Base-by-base conservation (phyloP, 2,329 filamentous ascomycete genomes). In the Tolypocladium sp. region DNA sequence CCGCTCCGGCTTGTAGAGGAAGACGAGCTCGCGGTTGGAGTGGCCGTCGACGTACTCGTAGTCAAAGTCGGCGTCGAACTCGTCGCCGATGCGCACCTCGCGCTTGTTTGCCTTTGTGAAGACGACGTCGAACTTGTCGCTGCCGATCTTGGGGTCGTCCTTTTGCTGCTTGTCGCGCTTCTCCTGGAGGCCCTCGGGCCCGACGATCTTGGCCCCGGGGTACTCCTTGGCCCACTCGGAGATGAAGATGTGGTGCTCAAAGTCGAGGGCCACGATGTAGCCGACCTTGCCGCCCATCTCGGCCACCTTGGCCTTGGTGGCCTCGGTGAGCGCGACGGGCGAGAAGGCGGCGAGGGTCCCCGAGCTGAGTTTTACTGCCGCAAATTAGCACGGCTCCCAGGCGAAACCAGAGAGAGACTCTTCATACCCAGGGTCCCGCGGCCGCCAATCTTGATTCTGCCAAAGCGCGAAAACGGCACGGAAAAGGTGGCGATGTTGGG, bases 171-270 rank as follows among this genome's bases (percentile, higher is more conserved):
- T 80, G 60, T 82, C 82, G 46, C 93, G 87, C 77, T 96, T 95
- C 74, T 92, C 91, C 27, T 85, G 86, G 1, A 99, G 83, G 0
- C 90, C 91, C 67, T 93, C 87, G 1, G 91, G 89, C 1, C 87
- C 93, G 67, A 97, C 83, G 55, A 99, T 81, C 67, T 87, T 86
- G 38, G 93, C 92, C 49, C 82, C 73, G 0, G 93, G 92, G 71
- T 85, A 97, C 33, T 85, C 89, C 55, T 82, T 77, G 67, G 89
- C 85, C 93, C 94, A 99, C 55, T 90, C 81, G 0, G 89, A 88
- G 58, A 99, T 72, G 78, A 94, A 95, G 71, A 99, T 91, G 81
- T 99, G 94, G 74, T 99, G 94, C 77, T 99, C 92, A 57, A 90
- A 81, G 72, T 99, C 94, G 1, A 89, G 85, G 1, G 94, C 93